Percentiles rank a stretch among this genome's conserved stretches.
phyloP scores from a whole-genome alignment of 2,329 filamentous ascomycete species.

The Aspergillus viridinutans region DNA sequence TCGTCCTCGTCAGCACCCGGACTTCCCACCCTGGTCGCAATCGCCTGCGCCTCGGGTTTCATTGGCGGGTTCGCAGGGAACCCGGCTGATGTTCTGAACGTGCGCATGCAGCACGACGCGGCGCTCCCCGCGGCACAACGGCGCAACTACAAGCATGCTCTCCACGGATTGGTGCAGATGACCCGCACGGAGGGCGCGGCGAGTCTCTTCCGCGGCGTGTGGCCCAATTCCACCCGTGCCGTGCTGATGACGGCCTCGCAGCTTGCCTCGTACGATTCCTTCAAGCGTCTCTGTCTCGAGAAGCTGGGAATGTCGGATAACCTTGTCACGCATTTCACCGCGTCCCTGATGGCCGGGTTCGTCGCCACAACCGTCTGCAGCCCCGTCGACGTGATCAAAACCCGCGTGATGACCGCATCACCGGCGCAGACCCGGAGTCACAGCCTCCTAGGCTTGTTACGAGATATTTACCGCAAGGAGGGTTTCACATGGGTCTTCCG shows the following conservation, averaged over 20 bases:
- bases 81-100: constrained; percentile 92
- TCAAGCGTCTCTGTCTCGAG: constrained; percentile 55
- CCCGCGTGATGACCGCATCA: constrained; percentile 58
- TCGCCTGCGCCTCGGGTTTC: constrained; percentile 80
- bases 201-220: constrained; percentile 73
- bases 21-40: constrained; percentile 71
- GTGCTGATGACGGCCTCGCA: constrained; percentile 65
- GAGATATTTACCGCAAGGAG: constrained; percentile 53
- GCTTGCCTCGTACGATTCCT: constrained; percentile 60
- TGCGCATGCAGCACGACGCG: constrained; percentile 94
- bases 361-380: constrained; percentile 65
- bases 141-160: constrained; percentile 82
- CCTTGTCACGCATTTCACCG: constrained; percentile 58
- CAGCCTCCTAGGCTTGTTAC: constrained; percentile 47
- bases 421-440: constrained; percentile 39
- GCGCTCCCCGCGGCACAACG: constrained; percentile 68
- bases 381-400: constrained; percentile 65
- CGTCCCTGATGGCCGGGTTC: constrained; percentile 60
- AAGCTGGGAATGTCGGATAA: constrained; percentile 52
- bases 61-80: constrained; percentile 87
- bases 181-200: constrained; percentile 72
- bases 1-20: constrained; percentile 54
- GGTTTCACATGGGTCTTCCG: constrained; percentile 62
- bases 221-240: constrained; percentile 59
- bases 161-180: constrained; percentile 85